Percentiles rank a stretch among this genome's conserved stretches.
Conservation (phyloP, 257 asterid genomes). For the Fraxinus excelsior region DNA sequence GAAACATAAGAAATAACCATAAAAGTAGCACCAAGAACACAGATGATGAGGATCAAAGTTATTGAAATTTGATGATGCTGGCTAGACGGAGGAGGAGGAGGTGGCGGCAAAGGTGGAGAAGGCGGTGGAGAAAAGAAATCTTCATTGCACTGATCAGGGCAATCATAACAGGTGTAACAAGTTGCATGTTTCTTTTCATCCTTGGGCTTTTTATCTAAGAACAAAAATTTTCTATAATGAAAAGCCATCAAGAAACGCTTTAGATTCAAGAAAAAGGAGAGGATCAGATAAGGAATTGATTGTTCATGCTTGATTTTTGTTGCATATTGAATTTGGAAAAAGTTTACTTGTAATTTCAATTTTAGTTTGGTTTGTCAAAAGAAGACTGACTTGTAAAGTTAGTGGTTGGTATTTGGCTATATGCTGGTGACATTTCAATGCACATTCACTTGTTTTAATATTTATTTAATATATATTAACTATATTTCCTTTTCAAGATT, state of each 20-base stretch:
- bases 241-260: constrained; percentile 27
- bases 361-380: neutral
- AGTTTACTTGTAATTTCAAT: constrained; percentile 18
- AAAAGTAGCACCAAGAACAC: constrained; percentile 50
- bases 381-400: constrained; percentile 31
- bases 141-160: too few species aligned
- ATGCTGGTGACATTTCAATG: neutral
- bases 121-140: neutral
- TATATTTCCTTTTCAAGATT: neutral
- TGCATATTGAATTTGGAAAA: constrained; percentile 2
- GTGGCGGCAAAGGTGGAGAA: neutral
- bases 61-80: constrained; percentile 33
- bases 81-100: neutral
- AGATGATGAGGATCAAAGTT: constrained; percentile 45
- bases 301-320: neutral
- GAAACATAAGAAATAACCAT: constrained; percentile 50
- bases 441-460: neutral
- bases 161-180: constrained; percentile 26
- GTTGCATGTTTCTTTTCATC: neutral
- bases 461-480: too few species aligned
- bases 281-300: neutral
- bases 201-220: constrained; percentile 10
- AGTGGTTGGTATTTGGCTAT: constrained; percentile 23
- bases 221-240: constrained; percentile 34
- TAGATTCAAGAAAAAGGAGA: constrained; percentile 2